Evolutionary conservation across 140 eudicot genomes (phyloP), one percentile per base, ranked within the genome.

Genomic region (Flaveria floridana): DNA sequence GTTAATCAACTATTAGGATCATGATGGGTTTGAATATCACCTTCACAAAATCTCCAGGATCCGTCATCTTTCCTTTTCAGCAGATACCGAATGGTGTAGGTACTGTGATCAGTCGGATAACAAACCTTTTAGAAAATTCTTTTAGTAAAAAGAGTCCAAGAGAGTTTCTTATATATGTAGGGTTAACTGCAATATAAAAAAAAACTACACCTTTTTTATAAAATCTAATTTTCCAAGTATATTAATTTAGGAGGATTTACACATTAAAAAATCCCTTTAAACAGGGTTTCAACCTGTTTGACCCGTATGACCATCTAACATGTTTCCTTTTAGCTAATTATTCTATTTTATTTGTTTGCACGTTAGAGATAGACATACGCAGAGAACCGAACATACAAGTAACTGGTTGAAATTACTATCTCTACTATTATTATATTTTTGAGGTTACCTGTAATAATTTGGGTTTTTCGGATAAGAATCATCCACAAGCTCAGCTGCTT

Each of bases 401-500:
- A 63, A 62, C 0, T 6, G 16, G 30, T 41, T 4, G 16, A 65
- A 18, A 7, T 41, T 65, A 51, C 8, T 18, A 42, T 26, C 7
- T 18, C 34, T 67, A 10, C 30, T 61, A 61, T 73, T 25, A 69
- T 30, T 30, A 30, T 26, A 46, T 74, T 65, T 48, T 39, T 28
- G 0, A 20, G 72, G 25, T 58, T 81, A 89, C 98, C 99, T 94
- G 89, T 90, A 90, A 80, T 94, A 94, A 76, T 85, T 90, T 23
- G 99, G 97, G 78, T 94, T 88, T 76, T 94, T 88, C 20, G 76
- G 84, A 80, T 85, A 84, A 79, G 92, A 80, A 37, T 68, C 91
- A 65, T 85, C 95, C 61, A 94, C 96, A 68, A 94, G 97, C 81
- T 90, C 99, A 73, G 99, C 99, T 65, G 99, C 97, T 85, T 94